Evolutionary conservation across 306 rosid genomes (phyloP), one percentile per base, ranked within the genome.

Genomic region (Cyamopsis tetragonoloba): DNA sequence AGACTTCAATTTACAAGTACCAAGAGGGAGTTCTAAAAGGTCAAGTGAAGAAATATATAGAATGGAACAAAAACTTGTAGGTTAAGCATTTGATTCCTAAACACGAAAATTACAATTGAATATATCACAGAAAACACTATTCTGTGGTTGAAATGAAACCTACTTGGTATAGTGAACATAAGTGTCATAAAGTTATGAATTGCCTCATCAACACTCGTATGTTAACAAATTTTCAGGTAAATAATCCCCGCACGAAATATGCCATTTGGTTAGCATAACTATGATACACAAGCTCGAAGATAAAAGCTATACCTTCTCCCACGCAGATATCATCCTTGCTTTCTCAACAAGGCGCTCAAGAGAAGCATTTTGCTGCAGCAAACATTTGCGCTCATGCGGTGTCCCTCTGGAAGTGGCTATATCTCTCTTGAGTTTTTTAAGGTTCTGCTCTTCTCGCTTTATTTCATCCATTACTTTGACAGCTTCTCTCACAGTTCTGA

Each of bases 401-500:
- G 89, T 84, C 65, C 96, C 90, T 84, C 76, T 89, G 28, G 90
- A 85, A 38, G 5, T 49, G 60, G 70, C 59, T 77, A 74, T 57
- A 10, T 83, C 84, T 79, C 98, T 89, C 28, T 57, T 77, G 58
- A 86, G 80, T 79, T 88, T 93, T 62, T 89, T 93, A 27, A 87
- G 83, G 58, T 71, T 87, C 73, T 89, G 97, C 71, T 88, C 95
- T 53, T 86, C 89, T 71, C 42, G 83, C 77, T 63, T 88, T 63
- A 88, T 51, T 6, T 68, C 98, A 60, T 55, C 81, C 88, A 84
- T 70, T n/a, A 84, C 82, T 68, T 74, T 68, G 4, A 30, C 57
- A 50, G 91, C 85, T 72, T 80, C 80, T 14, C 68, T 78, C 20
- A 82, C 88, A 32, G 48, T 78, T 44, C 20, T 39, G 70, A 93